Evolutionary conservation across 2,329 filamentous ascomycete species (phyloP).

Genomic region (Ceratocystis lukuohia): DNA sequence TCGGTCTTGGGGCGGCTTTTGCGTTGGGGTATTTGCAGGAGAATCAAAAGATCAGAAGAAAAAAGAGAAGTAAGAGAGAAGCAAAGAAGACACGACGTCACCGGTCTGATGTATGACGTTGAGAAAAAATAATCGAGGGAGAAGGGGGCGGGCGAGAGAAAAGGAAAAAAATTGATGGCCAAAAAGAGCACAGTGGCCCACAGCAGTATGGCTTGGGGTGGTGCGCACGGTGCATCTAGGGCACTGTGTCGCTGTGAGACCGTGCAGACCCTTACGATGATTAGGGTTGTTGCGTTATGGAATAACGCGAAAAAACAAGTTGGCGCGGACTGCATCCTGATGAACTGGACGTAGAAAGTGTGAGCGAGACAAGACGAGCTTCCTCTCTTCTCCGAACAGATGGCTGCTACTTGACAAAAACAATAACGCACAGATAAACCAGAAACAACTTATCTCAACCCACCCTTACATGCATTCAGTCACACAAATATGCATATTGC

Average conservation of each 20-base stretch:
- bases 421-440: neutral
- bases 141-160: constrained; percentile 17
- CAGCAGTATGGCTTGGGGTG: neutral
- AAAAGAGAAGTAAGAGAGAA: constrained; percentile 4
- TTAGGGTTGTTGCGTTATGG: neutral
- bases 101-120: constrained; percentile 20
- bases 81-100: constrained; percentile 19
- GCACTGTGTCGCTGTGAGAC: constrained; percentile 3
- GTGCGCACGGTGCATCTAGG: neutral
- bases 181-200: constrained; percentile 15
- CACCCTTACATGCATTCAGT: neutral
- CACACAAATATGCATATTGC: neutral
- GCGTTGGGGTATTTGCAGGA: constrained; percentile 5
- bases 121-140: constrained; percentile 20
- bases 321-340: neutral
- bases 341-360: neutral
- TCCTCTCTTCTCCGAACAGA: neutral
- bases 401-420: neutral
- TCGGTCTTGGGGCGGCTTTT: neutral
- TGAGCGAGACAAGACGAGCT: neutral
- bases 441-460: neutral
- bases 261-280: neutral
- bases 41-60: neutral
- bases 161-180: constrained; percentile 18
- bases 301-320: neutral